Base-by-base conservation (phyloP, 192 early-diverging fungal genomes). In the Coemansia erecta region DNA sequence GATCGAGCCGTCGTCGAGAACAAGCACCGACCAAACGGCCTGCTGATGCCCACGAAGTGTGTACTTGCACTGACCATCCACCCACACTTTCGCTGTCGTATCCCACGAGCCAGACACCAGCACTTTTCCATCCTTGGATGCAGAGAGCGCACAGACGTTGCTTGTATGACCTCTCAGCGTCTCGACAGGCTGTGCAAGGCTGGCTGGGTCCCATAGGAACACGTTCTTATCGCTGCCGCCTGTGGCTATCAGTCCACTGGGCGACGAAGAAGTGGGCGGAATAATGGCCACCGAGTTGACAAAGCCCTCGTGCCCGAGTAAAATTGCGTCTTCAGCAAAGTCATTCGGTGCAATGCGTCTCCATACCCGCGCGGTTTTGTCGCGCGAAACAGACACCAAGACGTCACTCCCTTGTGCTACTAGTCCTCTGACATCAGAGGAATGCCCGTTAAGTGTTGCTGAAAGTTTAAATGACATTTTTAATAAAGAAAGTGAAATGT, bases 81-180 rank as follows among this genome's bases (percentile, higher is more conserved):
- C 80, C 98, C 98, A 99, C 13, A 98, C 83, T 56, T 85, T 89
- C 6, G 89, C 94, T 8, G 94, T 92, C 19, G 85, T 89, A 82
- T 99, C 98, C 98, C 96, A 98, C 8, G 93, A 96, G n/a, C 95
- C 98, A 19, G 94, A 95, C 17, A 98, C 85, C 18, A 99, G 71
- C 18, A 84, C 73, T 9, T 8, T 49, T n/a, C 47, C 47, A 23
- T 49, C 47, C 11, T 23, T 49, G 6, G 47, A 49, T 49, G 47
- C 47, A 11, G 47, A 5, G 6, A 49, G 47, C 47, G 89, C 81
- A 64, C 93, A 94, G 8, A 99, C 88, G 59, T 91, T 97, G 23
- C 90, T 92, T 0, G 82, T 79, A 64, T 99, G 98, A 2, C 95
- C 95, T 2, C 81, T 61, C 35, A 99, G 79, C 15, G 81, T 84